Evolutionary conservation across 2,329 filamentous ascomycete species (phyloP).

Genomic region (Aureobasidium leucospermi): DNA sequence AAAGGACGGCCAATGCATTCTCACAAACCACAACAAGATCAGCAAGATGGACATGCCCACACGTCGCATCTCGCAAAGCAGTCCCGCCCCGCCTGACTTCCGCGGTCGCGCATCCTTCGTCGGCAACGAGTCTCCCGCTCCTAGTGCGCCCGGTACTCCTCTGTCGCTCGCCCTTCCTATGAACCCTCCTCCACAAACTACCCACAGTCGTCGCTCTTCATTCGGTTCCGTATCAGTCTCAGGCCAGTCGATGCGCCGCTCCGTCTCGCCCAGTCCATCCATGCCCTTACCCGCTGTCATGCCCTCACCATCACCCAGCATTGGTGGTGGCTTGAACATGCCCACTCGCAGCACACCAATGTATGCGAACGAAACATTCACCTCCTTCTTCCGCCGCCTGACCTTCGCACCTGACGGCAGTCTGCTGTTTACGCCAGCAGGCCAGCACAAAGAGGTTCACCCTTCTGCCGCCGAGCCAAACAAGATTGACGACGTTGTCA

Average conservation of each 20-base stretch:
- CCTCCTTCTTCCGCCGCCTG: conserved; percentile 89
- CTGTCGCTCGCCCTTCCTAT: conserved; percentile 84
- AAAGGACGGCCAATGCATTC: conserved; percentile 89
- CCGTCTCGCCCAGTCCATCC: conserved; percentile 86
- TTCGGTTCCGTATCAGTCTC: conserved; percentile 55
- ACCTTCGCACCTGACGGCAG: conserved; percentile 95
- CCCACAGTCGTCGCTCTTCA: conserved; percentile 88
- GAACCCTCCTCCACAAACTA: conserved; percentile 90
- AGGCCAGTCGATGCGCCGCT: conserved; percentile 64
- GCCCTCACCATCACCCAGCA: conserved; percentile 83
- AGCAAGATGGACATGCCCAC: conserved; percentile 91
- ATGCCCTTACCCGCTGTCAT: conserved; percentile 92
- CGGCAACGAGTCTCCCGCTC: conserved; percentile 68
- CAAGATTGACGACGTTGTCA: conserved; percentile 82
- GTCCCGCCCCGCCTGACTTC: conserved; percentile 82
- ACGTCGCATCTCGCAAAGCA: conserved; percentile 81
- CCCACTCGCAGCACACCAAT: conserved; percentile 68
- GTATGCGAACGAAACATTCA: conserved; percentile 94
- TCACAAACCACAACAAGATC: conserved; percentile 71
- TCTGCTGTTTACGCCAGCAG: conserved; percentile 85
- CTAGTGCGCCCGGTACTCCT: conserved; percentile 89
- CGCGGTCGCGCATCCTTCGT: conserved; percentile 59
- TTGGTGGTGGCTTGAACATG: conserved; percentile 52
- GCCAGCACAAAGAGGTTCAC: conserved; percentile 83
- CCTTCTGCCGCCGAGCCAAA: conserved; percentile 56